Base-by-base conservation (phyloP, 225 moss, liverwort and hornwort species). In the Straminergon stramineum region DNA sequence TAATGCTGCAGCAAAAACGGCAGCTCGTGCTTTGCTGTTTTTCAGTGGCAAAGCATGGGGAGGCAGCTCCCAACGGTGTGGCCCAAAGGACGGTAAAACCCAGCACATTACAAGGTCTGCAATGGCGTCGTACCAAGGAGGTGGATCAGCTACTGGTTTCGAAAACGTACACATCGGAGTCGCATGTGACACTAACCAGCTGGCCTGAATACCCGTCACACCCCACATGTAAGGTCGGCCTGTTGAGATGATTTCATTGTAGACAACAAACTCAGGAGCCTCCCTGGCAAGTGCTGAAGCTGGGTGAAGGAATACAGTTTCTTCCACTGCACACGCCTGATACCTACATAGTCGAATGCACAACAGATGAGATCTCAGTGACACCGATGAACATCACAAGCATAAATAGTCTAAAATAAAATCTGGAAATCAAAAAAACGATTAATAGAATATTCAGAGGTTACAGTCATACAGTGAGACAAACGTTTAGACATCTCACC, bases 221-320 rank as follows among this genome's bases (percentile, higher is more conserved):
- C 99, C 93, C 93, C 96, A 96, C 99, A 97, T 97, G 85, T 99
- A 96, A 17, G 97, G 96, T 87, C 96, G 91, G 21, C 95, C 92
- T 53, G 97, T 96, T 62, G 94, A 85, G n/a, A 99, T 95, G 76
- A 99, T 94, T 89, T 97, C 99, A 64, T 95, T 96, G 84, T 99
- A 97, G 28, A 97, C 99, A 10, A 99, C 96, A 86, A 94, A 99
- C 83, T 96, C 95, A 27, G 99, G 97, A 60, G 95, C 97, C 82
- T 95, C 97, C 84, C 95, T 95, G 45, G 92, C 90, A 48, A 97
- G 89, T 30, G 94, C 92, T 89, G 99, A 97, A 17, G 95, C 93
- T 56, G 96, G 99, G 89, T 97, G 97, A 35, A 99, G 95, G 88
- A 96, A 96, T 52, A 99, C 95, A 45, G 94, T 93, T 86, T 96